phyloP scores from a whole-genome alignment of 805 yeast species.

The Kodamaea fukazawae region DNA sequence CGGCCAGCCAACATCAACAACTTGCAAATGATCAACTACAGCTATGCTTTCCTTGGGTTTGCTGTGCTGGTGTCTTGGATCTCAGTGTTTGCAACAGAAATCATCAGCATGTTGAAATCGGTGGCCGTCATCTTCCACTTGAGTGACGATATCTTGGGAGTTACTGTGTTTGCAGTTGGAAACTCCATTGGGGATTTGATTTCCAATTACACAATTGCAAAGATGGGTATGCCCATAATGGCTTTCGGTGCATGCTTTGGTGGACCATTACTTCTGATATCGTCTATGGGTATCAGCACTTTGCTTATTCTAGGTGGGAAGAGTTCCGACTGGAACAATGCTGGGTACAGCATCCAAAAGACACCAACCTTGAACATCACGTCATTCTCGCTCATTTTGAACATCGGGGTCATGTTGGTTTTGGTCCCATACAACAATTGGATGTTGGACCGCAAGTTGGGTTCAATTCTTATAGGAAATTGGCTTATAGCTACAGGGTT shows the following conservation, averaged over 20 bases:
- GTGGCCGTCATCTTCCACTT: constrained; percentile 58
- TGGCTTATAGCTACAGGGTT: constrained; percentile 29
- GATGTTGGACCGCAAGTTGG: constrained; percentile 35
- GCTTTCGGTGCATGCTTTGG: constrained; percentile 97
- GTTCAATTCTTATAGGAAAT: constrained; percentile 25
- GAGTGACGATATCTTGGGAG: constrained; percentile 78
- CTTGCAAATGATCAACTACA: constrained; percentile 18
- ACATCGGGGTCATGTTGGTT: constrained; percentile 19
- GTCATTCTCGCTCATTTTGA: constrained; percentile 19
- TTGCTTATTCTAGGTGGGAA: constrained; percentile 25
- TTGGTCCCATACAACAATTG: constrained; percentile 23
- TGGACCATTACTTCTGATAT: constrained; percentile 77
- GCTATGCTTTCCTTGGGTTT: constrained; percentile 57
- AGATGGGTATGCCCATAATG: constrained; percentile 80
- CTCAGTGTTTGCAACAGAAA: constrained; percentile 64
- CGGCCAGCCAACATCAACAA: constrained; percentile 7
- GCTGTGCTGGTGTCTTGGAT: constrained; percentile 64
- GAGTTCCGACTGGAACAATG: constrained; percentile 5
- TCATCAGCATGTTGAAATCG: constrained; percentile 61
- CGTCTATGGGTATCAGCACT: constrained; percentile 81
- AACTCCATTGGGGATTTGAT: constrained; percentile 89
- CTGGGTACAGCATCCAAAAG: constrained; percentile 17
- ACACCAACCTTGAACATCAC: constrained; percentile 23
- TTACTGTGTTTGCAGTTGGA: constrained; percentile 88
- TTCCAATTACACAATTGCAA: constrained; percentile 76